phyloP scores from a whole-genome alignment of 192 early-diverging fungal genomes.

The Coemansia sp. region DNA sequence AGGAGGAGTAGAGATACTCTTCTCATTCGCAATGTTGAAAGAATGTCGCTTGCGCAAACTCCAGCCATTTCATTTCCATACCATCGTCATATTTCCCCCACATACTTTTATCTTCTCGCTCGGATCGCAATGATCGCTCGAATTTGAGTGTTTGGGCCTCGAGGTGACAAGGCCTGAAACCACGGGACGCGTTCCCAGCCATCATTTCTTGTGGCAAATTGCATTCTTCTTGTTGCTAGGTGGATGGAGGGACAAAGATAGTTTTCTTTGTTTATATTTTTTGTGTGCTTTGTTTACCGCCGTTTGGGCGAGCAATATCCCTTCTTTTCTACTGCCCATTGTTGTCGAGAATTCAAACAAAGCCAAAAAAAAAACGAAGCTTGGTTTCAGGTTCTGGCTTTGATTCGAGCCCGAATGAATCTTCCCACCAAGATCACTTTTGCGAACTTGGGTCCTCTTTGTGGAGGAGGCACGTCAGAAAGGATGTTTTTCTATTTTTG shows the following conservation, averaged over 20 bases:
- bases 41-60: not conserved
- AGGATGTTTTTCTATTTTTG: not conserved
- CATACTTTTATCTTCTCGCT: not conserved
- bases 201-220: not conserved
- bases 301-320: not conserved
- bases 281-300: slow-evolving; percentile 4
- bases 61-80: too few species aligned
- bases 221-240: slow-evolving; percentile 4
- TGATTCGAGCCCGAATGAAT: not conserved
- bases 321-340: slow-evolving; percentile 1
- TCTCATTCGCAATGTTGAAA: not conserved
- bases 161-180: not conserved
- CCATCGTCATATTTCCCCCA: not conserved
- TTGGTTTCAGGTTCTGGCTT: not conserved
- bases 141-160: not conserved
- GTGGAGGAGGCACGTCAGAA: not conserved
- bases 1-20: not conserved
- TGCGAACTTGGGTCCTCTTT: not conserved
- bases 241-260: not conserved
- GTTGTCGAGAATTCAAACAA: not conserved
- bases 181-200: slow-evolving; percentile 4
- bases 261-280: slow-evolving; percentile 9
- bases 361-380: not conserved
- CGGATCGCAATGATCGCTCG: not conserved
- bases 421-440: not conserved